Conservation (phyloP, 257 asterid genomes). For the Solanum medicagineum region DNA sequence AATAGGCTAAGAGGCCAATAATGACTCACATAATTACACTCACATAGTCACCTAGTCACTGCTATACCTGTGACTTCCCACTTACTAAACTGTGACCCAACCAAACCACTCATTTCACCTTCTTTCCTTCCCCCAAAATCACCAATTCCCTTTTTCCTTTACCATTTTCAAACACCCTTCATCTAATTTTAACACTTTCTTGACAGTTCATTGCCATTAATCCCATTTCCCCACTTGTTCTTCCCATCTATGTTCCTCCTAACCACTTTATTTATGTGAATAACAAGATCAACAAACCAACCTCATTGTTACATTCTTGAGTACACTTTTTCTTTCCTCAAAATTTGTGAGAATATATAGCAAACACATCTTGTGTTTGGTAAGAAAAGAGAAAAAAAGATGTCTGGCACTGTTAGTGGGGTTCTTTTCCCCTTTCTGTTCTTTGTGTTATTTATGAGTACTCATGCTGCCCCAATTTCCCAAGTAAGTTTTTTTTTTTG, state of each 20-base stretch:
- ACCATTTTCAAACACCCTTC: not conserved
- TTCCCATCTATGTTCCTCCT: conserved; percentile 1
- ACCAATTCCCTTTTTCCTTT: not conserved
- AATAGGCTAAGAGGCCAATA: not conserved
- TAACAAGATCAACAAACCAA: not conserved
- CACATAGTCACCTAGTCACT: not conserved
- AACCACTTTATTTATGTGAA: conserved; percentile 11
- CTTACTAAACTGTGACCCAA: not conserved
- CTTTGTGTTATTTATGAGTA: conserved; percentile 22
- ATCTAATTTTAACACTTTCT: conserved; percentile 2
- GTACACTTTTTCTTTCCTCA: not conserved
- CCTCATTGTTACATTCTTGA: not conserved
- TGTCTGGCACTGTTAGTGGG: conserved; percentile 33
- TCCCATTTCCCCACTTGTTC: conserved; percentile 21
- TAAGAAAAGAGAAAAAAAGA: not conserved
- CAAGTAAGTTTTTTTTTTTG: conserved; percentile 22
- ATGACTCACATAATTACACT: not conserved
- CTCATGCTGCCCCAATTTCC: conserved; percentile 12
- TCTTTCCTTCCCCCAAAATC: not conserved
- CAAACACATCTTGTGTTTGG: not conserved
- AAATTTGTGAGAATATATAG: not conserved
- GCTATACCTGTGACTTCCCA: not conserved
- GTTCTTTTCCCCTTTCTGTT: conserved; percentile 21
- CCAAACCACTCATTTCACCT: not conserved
- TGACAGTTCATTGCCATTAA: conserved; percentile 33